phyloP scores from a whole-genome alignment of 345 rosid genomes.

The Boechera stricta region DNA sequence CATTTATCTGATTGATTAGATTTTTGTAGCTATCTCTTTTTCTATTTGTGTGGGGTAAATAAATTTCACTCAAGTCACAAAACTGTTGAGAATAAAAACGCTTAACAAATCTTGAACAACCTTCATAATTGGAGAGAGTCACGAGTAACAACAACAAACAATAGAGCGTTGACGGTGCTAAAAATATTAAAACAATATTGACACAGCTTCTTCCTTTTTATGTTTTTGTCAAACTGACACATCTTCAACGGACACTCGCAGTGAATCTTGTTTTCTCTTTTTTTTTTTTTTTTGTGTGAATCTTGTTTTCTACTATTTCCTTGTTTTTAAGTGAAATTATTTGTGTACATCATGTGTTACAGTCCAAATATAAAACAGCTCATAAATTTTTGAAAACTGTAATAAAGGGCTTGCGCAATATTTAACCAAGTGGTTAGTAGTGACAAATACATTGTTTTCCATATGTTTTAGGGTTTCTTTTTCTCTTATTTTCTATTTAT shows the following conservation, averaged over 20 bases:
- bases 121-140: constrained; percentile 12
- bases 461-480: no score
- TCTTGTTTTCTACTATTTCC: background rate
- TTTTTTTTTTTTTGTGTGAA: background rate
- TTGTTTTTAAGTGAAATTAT: background rate
- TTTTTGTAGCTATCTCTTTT: background rate
- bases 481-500: no score
- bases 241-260: background rate
- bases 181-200: background rate
- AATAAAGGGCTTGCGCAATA: background rate
- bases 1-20: background rate
- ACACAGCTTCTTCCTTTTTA: background rate
- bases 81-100: no score
- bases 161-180: constrained; percentile 2
- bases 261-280: background rate
- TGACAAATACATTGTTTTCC: no score
- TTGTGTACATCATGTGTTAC: background rate
- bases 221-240: constrained; percentile 19
- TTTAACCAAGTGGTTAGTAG: no score
- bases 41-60: background rate
- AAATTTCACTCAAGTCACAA: no score
- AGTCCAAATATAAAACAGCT: no score
- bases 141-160: constrained; percentile 9
- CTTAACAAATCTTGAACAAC: background rate
- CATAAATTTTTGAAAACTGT: background rate